Evolutionary conservation across 345 rosid genomes (phyloP), one percentile per base, ranked within the genome.

Genomic region (Gossypium ekmanianum): DNA sequence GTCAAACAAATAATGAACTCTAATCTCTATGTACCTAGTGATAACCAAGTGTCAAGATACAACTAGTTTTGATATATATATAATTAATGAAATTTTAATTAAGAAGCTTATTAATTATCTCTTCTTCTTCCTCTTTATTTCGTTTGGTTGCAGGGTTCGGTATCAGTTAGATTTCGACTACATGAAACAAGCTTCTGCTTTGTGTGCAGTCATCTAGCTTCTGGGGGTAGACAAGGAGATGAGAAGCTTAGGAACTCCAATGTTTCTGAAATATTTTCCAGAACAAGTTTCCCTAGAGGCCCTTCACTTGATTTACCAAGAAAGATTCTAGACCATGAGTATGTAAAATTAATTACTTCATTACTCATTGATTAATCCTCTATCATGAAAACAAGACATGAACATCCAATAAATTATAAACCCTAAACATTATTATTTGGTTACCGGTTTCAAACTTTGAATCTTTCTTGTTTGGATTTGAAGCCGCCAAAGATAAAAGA

Each of bases 181-280:
- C 84, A 90, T 65, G 89, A 89, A 80, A 92, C 97, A 13, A 88
- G 87, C 81, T 88, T 90, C 80, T 92, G 97, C 88, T 90, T 92
- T 77, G 87, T 90, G 9, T 90, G 96, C 73, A 66, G 84, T 75
- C 97, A 92, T 79, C 84, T 92, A 72, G 97, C 97, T 65, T 92
- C 97, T 0, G 97, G 97, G 43, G 96, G 91, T 9, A 86, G 85
- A 48, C 89, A 90, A 75, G 89, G 95, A 6, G 97, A 92, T 68
- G 96, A 81, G 62, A 84, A 83, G 61, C 83, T 76, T 17, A 85
- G 97, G 81, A 92, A 90, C 75, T 83, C 91, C 22, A 84, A 92
- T 50, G 88, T 85, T 57, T 76, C 76, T 0, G 94, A 92, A 74
- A 92, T 92, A 17, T 74, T 90, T 20, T 68, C 88, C 11, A 82